Conservation (phyloP, 305 asterid species). For the Ruellia speciosa region DNA sequence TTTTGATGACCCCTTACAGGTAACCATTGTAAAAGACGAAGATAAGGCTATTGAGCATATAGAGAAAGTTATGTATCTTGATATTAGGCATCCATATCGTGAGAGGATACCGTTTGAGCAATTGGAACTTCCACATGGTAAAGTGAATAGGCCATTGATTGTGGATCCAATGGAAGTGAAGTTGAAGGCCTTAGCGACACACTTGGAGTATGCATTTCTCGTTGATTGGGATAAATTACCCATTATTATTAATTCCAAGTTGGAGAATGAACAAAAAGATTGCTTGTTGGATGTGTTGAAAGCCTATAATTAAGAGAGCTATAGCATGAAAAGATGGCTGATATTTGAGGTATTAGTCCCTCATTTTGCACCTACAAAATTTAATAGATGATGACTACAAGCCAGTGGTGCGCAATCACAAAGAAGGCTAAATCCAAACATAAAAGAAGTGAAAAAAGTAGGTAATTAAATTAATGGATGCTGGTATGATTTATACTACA, state of each 20-base stretch:
- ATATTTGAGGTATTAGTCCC: not conserved
- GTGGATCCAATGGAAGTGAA: no score
- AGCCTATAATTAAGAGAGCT: not conserved
- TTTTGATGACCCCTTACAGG: no score
- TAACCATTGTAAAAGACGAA: no score
- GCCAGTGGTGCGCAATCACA: not conserved
- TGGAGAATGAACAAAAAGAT: not conserved
- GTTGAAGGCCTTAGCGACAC: no score
- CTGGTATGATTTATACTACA: not conserved
- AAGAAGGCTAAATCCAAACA: not conserved
- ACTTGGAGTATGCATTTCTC: no score
- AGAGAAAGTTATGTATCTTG: no score
- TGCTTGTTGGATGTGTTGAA: not conserved
- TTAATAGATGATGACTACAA: not conserved
- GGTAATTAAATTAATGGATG: not conserved
- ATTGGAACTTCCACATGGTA: no score
- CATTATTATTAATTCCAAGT: not conserved
- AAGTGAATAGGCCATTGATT: no score
- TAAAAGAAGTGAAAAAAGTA: not conserved
- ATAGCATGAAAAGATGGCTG: not conserved
- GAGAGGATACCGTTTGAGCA: no score
- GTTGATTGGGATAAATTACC: conserved; percentile 1
- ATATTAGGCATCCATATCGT: no score
- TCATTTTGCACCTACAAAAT: not conserved
- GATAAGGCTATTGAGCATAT: no score